phyloP scores from a whole-genome alignment of 2,329 filamentous ascomycete species.

The Aureobasidium namibiae region DNA sequence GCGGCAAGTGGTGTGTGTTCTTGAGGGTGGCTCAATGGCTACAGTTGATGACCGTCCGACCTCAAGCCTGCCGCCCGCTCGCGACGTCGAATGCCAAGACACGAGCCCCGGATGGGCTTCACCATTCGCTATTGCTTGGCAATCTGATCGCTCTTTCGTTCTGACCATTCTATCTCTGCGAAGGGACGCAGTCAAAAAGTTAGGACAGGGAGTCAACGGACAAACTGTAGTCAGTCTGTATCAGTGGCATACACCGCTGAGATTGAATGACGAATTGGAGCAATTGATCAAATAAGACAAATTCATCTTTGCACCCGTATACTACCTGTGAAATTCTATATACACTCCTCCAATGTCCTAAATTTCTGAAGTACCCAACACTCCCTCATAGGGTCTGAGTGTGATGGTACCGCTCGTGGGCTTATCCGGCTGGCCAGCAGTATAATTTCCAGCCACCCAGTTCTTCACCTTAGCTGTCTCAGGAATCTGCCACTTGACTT shows the following conservation, averaged over 20 bases:
- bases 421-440: conserved; percentile 21
- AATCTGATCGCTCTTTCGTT: background rate
- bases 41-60: background rate
- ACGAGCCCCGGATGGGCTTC: too few species aligned
- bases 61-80: background rate
- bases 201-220: too few species aligned
- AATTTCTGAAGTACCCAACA: conserved; percentile 20
- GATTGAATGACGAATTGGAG: too few species aligned
- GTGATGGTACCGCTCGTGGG: conserved; percentile 20
- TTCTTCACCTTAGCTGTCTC: conserved; percentile 24
- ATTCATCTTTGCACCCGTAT: too few species aligned
- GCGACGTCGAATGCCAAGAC: too few species aligned
- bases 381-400: conserved; percentile 27
- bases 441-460: conserved; percentile 29
- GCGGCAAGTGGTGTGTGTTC: background rate
- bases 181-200: too few species aligned
- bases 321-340: too few species aligned
- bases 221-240: too few species aligned
- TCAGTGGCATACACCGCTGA: too few species aligned
- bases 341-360: too few species aligned
- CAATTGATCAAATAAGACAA: too few species aligned
- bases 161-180: background rate
- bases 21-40: background rate
- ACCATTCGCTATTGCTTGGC: conserved; percentile 5
- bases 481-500: conserved; percentile 28